Percentiles rank a stretch among this genome's conserved stretches.
Conservation (phyloP, 495 filamentous ascomycete genomes). For the Extremus antarcticus region DNA sequence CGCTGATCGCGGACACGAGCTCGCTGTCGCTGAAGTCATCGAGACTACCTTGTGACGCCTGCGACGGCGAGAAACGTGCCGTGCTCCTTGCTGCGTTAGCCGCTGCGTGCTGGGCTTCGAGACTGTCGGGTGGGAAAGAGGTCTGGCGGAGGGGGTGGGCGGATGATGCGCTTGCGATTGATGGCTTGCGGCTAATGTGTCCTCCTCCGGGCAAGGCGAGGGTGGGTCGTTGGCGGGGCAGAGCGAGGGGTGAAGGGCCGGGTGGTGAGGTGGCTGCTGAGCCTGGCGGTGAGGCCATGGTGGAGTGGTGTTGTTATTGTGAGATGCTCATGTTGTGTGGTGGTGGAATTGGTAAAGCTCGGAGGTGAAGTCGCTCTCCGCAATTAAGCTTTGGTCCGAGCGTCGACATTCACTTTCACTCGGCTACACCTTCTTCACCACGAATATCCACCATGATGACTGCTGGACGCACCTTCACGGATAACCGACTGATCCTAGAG, state of each 20-base stretch:
- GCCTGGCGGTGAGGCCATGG: slow-evolving; percentile 53
- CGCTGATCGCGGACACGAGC: slow-evolving; percentile 31
- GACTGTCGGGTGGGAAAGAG: slow-evolving; percentile 56
- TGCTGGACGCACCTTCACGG: too few species aligned
- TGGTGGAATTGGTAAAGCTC: neutral
- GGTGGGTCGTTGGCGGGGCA: slow-evolving; percentile 49
- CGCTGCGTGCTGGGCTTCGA: slow-evolving; percentile 21
- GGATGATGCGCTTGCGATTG: slow-evolving; percentile 39
- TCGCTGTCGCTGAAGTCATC: slow-evolving; percentile 7
- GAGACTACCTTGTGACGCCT: slow-evolving; percentile 48
- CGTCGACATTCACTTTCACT: neutral
- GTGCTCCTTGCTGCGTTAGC: too few species aligned
- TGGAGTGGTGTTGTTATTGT: slow-evolving; percentile 8
- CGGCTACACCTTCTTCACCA: too few species aligned
- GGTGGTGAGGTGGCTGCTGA: slow-evolving; percentile 43
- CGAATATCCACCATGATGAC: too few species aligned
- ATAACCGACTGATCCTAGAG: too few species aligned
- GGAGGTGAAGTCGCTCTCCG: neutral
- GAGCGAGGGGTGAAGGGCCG: slow-evolving; percentile 39
- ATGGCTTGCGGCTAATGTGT: slow-evolving; percentile 57
- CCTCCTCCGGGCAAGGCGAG: slow-evolving; percentile 33
- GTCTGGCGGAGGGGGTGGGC: slow-evolving; percentile 79
- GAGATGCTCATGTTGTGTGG: neutral
- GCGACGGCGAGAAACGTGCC: slow-evolving; percentile 46
- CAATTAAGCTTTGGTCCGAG: neutral